phyloP scores from a whole-genome alignment of 495 filamentous ascomycete species.

The Aspergillus ellipticus region DNA sequence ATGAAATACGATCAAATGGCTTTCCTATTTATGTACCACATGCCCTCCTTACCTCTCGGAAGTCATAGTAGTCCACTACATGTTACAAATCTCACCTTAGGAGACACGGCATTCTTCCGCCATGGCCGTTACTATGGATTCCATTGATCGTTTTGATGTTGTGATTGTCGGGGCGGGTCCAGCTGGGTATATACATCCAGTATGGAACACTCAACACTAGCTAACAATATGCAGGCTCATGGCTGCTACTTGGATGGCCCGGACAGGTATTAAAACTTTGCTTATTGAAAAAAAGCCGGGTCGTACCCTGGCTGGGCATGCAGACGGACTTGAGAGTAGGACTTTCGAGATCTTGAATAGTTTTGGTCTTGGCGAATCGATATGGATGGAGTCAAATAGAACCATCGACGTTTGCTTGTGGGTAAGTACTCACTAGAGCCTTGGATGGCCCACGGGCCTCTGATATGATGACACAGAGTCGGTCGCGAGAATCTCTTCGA shows the following conservation, averaged over 20 bases:
- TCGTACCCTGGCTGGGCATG: conserved; percentile 5
- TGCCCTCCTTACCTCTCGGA: no score
- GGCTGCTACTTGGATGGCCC: conserved; percentile 55
- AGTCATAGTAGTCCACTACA: background rate
- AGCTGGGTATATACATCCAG: conserved; percentile 1
- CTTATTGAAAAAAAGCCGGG: conserved; percentile 50
- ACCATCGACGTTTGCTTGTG: conserved; percentile 36
- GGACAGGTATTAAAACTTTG: conserved; percentile 47
- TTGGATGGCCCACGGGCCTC: background rate
- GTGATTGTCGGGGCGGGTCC: conserved; percentile 13
- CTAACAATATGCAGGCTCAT: conserved; percentile 32
- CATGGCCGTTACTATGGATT: background rate
- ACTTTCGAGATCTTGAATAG: conserved; percentile 59
- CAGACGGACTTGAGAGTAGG: conserved; percentile 22
- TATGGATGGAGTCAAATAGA: conserved; percentile 55
- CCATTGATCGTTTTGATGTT: conserved; percentile 4
- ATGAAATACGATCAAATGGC: no score
- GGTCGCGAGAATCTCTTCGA: background rate
- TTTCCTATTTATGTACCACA: no score
- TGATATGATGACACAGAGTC: background rate
- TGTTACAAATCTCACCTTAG: background rate
- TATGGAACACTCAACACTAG: background rate
- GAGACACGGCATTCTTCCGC: background rate
- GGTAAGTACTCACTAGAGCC: conserved; percentile 5
- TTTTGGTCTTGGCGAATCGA: conserved; percentile 53